phyloP scores from a whole-genome alignment of 1,284 basidiomycete genomes.

The Malassezia nana region DNA sequence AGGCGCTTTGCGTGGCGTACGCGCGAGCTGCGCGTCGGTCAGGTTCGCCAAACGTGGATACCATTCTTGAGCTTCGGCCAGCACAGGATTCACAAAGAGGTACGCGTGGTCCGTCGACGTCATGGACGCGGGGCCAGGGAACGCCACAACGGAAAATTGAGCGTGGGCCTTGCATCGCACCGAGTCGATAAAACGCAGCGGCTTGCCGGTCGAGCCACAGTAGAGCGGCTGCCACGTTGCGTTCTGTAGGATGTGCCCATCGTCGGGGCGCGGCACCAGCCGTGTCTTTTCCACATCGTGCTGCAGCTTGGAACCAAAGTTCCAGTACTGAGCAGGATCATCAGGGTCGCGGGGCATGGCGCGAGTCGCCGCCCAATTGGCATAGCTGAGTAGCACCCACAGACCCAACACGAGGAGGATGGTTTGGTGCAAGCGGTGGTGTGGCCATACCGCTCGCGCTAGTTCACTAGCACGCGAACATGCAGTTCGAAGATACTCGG shows the following conservation, averaged over 20 bases:
- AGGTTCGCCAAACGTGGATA: neutral
- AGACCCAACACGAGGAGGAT: constrained; percentile 10
- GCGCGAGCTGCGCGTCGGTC: neutral
- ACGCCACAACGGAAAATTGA: constrained; percentile 4
- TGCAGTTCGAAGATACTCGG: neutral
- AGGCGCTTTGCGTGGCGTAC: neutral
- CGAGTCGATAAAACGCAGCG: constrained; percentile 11
- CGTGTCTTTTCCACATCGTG: neutral
- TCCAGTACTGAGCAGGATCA: neutral
- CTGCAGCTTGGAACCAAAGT: neutral
- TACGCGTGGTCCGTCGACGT: constrained; percentile 6
- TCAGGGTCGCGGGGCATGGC: neutral
- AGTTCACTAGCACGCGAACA: neutral
- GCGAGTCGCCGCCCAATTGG: constrained; percentile 5
- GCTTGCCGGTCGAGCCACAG: constrained; percentile 9
- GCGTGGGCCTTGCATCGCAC: neutral
- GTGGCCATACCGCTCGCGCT: constrained; percentile 2
- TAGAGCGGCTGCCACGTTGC: constrained; percentile 2
- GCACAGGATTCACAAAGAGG: constrained; percentile 9
- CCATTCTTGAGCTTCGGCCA: constrained; percentile 4
- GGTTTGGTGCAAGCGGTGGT: constrained; percentile 17
- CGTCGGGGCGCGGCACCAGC: neutral
- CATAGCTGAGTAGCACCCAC: constrained; percentile 13
- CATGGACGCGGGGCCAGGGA: constrained; percentile 4
- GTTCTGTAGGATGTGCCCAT: constrained; percentile 2